Percentiles rank a stretch among this genome's conserved stretches.
Conservation (phyloP, 768 basidiomycete species). For the Tephrocybe sp. region DNA sequence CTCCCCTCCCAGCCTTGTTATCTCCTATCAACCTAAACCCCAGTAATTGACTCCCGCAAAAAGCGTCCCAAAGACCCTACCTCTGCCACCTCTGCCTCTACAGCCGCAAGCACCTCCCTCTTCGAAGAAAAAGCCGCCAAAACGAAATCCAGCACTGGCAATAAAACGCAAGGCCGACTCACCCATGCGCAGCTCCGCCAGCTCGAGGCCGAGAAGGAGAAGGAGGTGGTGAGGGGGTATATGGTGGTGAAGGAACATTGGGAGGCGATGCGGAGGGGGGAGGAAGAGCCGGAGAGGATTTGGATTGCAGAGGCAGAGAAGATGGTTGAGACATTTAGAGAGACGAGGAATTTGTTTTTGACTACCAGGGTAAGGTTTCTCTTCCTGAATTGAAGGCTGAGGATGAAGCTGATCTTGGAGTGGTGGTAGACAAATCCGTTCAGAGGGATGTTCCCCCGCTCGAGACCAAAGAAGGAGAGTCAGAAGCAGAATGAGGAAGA, state of each 20-base stretch:
- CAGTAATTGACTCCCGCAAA: constrained; percentile 64
- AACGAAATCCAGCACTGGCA: constrained; percentile 15
- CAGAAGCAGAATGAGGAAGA: constrained; percentile 50
- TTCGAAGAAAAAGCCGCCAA: constrained; percentile 54
- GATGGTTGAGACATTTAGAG: constrained; percentile 85
- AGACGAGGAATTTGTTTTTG: constrained; percentile 82
- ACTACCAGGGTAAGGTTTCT: constrained; percentile 61
- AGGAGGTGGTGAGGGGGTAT: constrained; percentile 61
- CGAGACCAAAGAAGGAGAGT: constrained; percentile 34
- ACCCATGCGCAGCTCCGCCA: constrained; percentile 59
- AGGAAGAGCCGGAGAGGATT: constrained; percentile 53
- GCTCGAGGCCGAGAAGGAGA: constrained; percentile 66
- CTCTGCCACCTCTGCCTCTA: constrained; percentile 19
- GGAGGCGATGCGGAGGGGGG: constrained; percentile 47
- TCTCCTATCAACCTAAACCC: background rate
- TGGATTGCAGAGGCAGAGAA: constrained; percentile 87
- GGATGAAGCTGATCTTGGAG: constrained; percentile 6
- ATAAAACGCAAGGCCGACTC: constrained; percentile 43
- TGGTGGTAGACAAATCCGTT: constrained; percentile 49
- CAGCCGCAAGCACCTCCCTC: constrained; percentile 43
- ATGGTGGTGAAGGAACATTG: constrained; percentile 61
- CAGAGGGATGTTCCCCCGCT: constrained; percentile 66
- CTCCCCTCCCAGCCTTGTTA: background rate
- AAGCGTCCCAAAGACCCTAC: constrained; percentile 34
- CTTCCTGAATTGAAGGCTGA: background rate